phyloP scores from a whole-genome alignment of 176 grass and related monocot genomes.

The Raddia guianensis region DNA sequence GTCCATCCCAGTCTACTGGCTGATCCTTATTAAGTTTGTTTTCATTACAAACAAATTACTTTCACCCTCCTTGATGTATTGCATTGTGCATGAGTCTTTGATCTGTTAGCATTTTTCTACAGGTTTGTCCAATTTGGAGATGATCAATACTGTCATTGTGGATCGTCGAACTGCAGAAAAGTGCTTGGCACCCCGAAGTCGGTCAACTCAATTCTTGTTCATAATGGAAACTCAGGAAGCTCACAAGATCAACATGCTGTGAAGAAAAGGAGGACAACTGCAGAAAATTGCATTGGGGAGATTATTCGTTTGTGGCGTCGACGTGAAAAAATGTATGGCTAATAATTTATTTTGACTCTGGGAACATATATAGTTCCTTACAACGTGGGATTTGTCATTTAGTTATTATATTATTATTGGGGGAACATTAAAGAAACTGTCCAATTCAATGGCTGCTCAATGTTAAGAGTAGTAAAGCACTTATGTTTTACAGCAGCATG shows the following conservation, averaged over 20 bases:
- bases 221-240: constrained; percentile 52
- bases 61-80: constrained; percentile 20
- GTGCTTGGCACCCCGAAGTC: constrained; percentile 57
- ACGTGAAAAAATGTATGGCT: constrained; percentile 46
- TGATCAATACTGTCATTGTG: constrained; percentile 93
- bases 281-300: constrained; percentile 66
- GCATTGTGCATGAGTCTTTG: constrained; percentile 37
- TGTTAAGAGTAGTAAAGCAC: background rate
- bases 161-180: constrained; percentile 82
- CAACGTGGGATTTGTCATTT: background rate
- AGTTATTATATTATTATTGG: background rate
- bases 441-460: background rate
- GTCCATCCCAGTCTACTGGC: constrained; percentile 29
- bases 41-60: background rate
- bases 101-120: constrained; percentile 41
- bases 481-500: background rate
- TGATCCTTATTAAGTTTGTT: background rate
- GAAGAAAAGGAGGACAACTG: constrained; percentile 56
- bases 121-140: constrained; percentile 98
- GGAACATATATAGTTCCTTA: background rate
- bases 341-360: background rate
- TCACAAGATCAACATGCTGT: constrained; percentile 33
- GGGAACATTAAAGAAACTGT: background rate
- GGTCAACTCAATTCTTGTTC: constrained; percentile 21
- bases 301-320: constrained; percentile 66